Conservation (phyloP, 805 yeast genomes). For the Metschnikowia aberdeeniae region DNA sequence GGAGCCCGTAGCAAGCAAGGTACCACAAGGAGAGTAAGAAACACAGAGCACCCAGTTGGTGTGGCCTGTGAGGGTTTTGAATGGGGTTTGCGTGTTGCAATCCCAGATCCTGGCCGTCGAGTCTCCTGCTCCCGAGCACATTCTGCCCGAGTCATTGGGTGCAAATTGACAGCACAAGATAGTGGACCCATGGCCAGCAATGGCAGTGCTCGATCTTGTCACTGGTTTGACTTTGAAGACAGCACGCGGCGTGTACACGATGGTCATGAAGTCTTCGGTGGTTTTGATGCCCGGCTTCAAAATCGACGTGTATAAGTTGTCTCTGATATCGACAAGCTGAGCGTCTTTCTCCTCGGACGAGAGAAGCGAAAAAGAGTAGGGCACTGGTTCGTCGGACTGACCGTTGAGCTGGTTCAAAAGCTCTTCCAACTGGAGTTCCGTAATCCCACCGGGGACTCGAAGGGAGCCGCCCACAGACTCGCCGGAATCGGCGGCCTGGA, state of each 20-base stretch:
- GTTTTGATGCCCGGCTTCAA: slow-evolving; percentile 82
- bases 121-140: slow-evolving; percentile 97
- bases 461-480: slow-evolving; percentile 77
- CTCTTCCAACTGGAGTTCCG: slow-evolving; percentile 83
- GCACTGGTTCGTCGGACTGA: slow-evolving; percentile 76
- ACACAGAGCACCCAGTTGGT: slow-evolving; percentile 92
- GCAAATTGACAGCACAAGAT: slow-evolving; percentile 91
- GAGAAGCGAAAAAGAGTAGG: slow-evolving; percentile 77
- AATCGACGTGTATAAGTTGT: slow-evolving; percentile 73
- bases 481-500: slow-evolving; percentile 92
- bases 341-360: slow-evolving; percentile 30
- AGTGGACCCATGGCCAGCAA: slow-evolving; percentile 93
- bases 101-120: slow-evolving; percentile 96
- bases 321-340: slow-evolving; percentile 65
- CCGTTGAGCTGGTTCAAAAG: slow-evolving; percentile 76
- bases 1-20: slow-evolving; percentile 88
- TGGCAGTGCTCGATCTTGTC: slow-evolving; percentile 86
- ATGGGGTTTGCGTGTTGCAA: slow-evolving; percentile 89
- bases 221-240: slow-evolving; percentile 90
- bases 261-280: slow-evolving; percentile 88
- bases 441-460: slow-evolving; percentile 86
- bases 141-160: slow-evolving; percentile 75
- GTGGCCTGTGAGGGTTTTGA: slow-evolving; percentile 77
- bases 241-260: slow-evolving; percentile 92
- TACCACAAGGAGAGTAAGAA: slow-evolving; percentile 89